Conservation (phyloP, 495 filamentous ascomycete species). For the Xylaria palmicola region DNA sequence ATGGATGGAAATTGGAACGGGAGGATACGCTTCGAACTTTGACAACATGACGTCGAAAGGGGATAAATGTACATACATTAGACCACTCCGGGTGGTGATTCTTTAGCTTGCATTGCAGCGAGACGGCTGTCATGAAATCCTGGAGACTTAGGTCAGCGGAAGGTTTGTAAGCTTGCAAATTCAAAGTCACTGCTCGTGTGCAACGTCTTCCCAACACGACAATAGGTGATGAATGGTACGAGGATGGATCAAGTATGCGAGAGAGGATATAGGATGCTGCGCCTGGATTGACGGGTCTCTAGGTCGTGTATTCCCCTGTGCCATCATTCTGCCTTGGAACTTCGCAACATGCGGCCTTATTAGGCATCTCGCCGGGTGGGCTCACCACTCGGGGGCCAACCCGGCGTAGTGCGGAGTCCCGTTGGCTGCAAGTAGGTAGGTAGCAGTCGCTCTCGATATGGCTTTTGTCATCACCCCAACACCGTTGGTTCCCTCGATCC, state of each 20-base stretch:
- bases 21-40: background rate
- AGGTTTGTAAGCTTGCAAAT: background rate
- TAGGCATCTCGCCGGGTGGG: constrained; percentile 9
- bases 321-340: constrained; percentile 3
- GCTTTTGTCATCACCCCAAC: constrained; percentile 13
- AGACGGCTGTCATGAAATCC: constrained; percentile 62
- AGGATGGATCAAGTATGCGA: background rate
- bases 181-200: background rate
- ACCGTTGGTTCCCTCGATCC: background rate
- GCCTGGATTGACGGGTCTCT: too few relatives aligned
- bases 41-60: constrained; percentile 10
- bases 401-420: constrained; percentile 11
- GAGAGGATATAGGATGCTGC: too few relatives aligned
- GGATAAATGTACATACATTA: constrained; percentile 45
- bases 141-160: constrained; percentile 24
- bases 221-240: background rate
- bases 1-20: background rate
- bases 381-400: constrained; percentile 11
- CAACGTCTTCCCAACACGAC: background rate
- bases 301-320: constrained; percentile 3
- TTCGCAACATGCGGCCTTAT: constrained; percentile 16
- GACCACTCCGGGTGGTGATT: constrained; percentile 67
- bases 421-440: constrained; percentile 6
- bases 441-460: background rate
- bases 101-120: constrained; percentile 53